phyloP scores from a whole-genome alignment of 1,284 basidiomycete genomes.

The Lentinula novae-zelandiae region DNA sequence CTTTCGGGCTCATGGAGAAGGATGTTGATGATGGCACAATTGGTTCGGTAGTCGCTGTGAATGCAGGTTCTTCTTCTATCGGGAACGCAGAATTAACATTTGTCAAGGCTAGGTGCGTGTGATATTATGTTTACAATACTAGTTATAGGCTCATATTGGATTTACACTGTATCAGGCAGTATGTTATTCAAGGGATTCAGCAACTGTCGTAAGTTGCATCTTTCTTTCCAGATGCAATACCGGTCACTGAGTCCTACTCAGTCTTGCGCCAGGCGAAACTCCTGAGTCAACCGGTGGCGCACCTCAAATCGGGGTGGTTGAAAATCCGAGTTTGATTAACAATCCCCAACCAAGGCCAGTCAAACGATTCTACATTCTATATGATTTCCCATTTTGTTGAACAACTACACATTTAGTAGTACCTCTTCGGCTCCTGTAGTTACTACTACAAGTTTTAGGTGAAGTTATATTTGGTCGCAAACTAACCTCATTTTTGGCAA shows the following conservation, averaged over 20 bases:
- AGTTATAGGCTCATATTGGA: neutral
- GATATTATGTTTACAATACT: neutral
- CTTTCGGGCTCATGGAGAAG: neutral
- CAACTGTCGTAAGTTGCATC: neutral
- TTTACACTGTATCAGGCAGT: neutral
- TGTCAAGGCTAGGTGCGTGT: neutral
- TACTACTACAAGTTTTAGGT: neutral
- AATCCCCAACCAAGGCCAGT: neutral
- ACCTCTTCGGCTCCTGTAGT: neutral
- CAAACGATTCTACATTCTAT: neutral
- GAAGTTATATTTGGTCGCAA: neutral
- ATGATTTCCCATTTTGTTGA: neutral
- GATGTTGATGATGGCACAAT: neutral
- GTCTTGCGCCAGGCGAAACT: neutral
- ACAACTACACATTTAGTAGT: neutral
- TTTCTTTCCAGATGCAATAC: too few species aligned
- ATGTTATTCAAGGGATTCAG: neutral
- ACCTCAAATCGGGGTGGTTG: neutral
- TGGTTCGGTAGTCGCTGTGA: neutral
- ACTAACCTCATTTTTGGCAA: too few species aligned
- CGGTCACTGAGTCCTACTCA: neutral
- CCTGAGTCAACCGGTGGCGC: neutral
- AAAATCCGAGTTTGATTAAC: neutral
- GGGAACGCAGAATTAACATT: neutral
- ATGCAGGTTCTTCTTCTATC: neutral